Base-by-base conservation (phyloP, 2,329 filamentous ascomycete genomes). In the Alternaria gansuensis region DNA sequence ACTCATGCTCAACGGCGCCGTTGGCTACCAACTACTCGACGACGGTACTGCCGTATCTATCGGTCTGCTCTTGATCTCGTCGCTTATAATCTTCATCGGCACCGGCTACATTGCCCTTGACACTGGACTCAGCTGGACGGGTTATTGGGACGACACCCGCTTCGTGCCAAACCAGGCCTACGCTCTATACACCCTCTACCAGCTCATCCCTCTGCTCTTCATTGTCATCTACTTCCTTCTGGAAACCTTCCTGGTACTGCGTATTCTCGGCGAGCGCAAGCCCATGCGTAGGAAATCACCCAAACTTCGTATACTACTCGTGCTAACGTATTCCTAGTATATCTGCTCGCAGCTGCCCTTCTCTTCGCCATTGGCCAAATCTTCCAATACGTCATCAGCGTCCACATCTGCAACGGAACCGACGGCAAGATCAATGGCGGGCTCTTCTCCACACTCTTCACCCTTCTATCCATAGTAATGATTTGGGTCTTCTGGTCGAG, bases 401-500 rank as follows among this genome's bases (percentile, higher is more conserved):
- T 89, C 13, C 90, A 97, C 76, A 92, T 99, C 61, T 99, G 95
- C 82, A 84, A 88, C 23, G 92, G 92, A 43, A 91, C 93, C 0
- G 75, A 83, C 40, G 92, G 93, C 66, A 93, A 91, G 77, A 96
- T 99, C 73, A 94, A 99, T 74, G 95, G 95, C 49, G 88, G 94
- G 5, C 80, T 99, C 0, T 99, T 99, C 77, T 87, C 97, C 78
- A 96, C 93, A 0, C 82, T 98, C 6, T 98, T 99, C 81, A 98
- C 93, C 0, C 83, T 97, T 0, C 81, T 94, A 11, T 85, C 93
- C 0, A 92, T 99, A 4, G 84, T 92, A 17, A 87, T 87, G 79
- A 81, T 97, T 65, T 99, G 95, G 93, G 79, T 91, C 57, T 99
- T 99, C 83, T 99, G 95, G 95, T 96, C 93, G 45, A 97, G 93